Percentiles rank a stretch among this genome's conserved stretches.
phyloP scores from a whole-genome alignment of 306 rosid species.

The Glycine soja region DNA sequence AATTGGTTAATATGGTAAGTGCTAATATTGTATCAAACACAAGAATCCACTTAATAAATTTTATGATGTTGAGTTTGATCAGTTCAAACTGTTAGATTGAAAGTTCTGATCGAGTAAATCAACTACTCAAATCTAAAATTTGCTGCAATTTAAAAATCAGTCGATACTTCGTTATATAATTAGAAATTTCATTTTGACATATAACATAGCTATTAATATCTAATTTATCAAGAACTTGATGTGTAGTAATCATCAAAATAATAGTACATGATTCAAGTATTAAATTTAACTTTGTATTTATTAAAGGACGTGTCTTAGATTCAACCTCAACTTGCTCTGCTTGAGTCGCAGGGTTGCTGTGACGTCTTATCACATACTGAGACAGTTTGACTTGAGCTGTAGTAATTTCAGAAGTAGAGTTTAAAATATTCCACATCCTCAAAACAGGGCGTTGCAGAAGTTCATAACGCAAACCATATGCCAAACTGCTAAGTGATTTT shows the following conservation, averaged over 20 bases:
- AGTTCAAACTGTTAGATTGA: background rate
- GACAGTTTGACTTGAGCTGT: slow-evolving; percentile 89
- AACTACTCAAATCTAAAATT: background rate
- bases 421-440: slow-evolving; percentile 96
- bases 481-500: slow-evolving; percentile 79
- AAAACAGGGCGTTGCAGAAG: slow-evolving; percentile 92
- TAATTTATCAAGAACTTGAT: background rate
- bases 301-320: slow-evolving; percentile 14
- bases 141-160: background rate
- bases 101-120: background rate
- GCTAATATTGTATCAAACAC: slow-evolving; percentile 29
- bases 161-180: background rate
- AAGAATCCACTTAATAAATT: background rate
- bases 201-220: background rate
- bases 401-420: slow-evolving; percentile 91
- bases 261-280: slow-evolving; percentile 1
- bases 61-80: background rate
- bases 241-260: background rate
- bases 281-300: background rate
- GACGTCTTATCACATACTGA: slow-evolving; percentile 75
- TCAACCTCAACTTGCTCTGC: slow-evolving; percentile 97
- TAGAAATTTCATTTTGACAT: background rate
- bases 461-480: slow-evolving; percentile 91
- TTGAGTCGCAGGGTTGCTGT: slow-evolving; percentile 78
- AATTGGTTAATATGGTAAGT: slow-evolving; percentile 30